These are phyloP conservation scores for Pseudohalonectria lignicola DNA, from an alignment of 2,329 filamentous ascomycete species.

Conservation along the genomic window DNA sequence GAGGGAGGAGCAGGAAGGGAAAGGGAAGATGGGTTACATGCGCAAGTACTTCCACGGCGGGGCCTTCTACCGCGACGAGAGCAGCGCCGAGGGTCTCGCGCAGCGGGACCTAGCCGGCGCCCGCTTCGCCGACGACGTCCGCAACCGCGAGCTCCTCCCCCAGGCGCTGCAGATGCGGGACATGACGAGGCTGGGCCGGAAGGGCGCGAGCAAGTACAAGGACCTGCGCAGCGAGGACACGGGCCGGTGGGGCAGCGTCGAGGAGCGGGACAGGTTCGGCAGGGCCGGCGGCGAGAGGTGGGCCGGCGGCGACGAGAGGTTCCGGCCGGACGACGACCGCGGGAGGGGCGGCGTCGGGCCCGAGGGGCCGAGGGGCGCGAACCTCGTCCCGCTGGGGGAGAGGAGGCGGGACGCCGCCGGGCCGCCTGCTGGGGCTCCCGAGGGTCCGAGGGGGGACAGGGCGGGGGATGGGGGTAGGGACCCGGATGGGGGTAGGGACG, in stretches of 20 bases:
- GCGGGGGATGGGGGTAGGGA: conserved; percentile 28
- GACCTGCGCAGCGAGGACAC: conserved; percentile 88
- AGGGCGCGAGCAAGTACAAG: conserved; percentile 81
- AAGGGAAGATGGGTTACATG: conserved; percentile 80
- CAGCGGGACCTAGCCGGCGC: conserved; percentile 79
- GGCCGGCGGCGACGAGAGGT: conserved; percentile 47
- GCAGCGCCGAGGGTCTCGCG: conserved; percentile 63
- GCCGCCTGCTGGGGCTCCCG: conserved; percentile 18
- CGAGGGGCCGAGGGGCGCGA: conserved; percentile 46
- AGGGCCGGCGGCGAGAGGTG: conserved; percentile 25
- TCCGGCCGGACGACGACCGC: conserved; percentile 49
- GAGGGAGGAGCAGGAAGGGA: conserved; percentile 64
- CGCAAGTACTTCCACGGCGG: conserved; percentile 96
- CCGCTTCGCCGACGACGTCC: conserved; percentile 71
- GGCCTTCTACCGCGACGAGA: conserved; percentile 84
- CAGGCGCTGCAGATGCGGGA: conserved; percentile 89
- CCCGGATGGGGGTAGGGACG: conserved; percentile 10
- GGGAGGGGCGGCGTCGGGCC: conserved; percentile 31
- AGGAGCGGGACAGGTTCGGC: conserved; percentile 27
- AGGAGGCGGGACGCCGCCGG: conserved; percentile 24
- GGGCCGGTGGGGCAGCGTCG: conserved; percentile 66
- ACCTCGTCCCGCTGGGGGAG: conserved; percentile 59
- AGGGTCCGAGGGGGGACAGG: conserved; percentile 15
- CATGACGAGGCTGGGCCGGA: conserved; percentile 86
- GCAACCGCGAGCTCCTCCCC: conserved; percentile 72